Evolutionary conservation across 371 early-diverging fungal genomes (phyloP), one percentile per base, ranked within the genome.

Genomic region (Gilbertella persicaria): DNA sequence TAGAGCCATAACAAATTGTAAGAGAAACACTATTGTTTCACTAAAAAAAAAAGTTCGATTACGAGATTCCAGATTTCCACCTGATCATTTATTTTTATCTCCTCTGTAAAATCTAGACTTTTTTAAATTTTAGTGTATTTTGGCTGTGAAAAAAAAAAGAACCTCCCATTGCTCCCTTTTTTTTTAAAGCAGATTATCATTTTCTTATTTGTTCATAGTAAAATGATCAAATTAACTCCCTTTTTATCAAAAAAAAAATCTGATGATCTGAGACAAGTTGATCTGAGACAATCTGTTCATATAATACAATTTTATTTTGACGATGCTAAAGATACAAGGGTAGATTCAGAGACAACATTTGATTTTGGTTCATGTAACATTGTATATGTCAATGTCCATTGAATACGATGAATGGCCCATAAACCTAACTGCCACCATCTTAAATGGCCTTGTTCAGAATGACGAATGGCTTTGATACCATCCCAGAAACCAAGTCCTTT

Each of bases 381-480:
- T 1, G 75, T 64, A 37, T 71, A 75, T 21, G 67, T 62, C 50
- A 71, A 50, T 3, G 67, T 59, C 75, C 75, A 75, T 45, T 75
- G 71, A 17, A 75, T 53, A 23, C 72, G 30, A 45, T 75, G 69
- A 20, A 62, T 41, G 14, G 69, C 41, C 75, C 75, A 69, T 14
- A 35, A 25, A 5, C 45, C 35, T 2, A 69, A 14, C 36, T 73
- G 70, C 69, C 70, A 73, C 73, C 73, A 73, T 39, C 66, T 50
- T 28, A 67, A 39, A 0, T 47, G 60, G 9, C 46, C 41, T 24
- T 46, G 60, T 41, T 60, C 66, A 5, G 39, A 37, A 21, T 46
- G 41, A 19, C 63, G 52, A 41, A 75, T 56, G 6, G 72, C 69
- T 17, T 62, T 53, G 40, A 71, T 39, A 1, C 71, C 75, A 21